Evolutionary conservation across 345 rosid genomes (phyloP), one percentile per base, ranked within the genome.

Genomic region (Citrus sp.): DNA sequence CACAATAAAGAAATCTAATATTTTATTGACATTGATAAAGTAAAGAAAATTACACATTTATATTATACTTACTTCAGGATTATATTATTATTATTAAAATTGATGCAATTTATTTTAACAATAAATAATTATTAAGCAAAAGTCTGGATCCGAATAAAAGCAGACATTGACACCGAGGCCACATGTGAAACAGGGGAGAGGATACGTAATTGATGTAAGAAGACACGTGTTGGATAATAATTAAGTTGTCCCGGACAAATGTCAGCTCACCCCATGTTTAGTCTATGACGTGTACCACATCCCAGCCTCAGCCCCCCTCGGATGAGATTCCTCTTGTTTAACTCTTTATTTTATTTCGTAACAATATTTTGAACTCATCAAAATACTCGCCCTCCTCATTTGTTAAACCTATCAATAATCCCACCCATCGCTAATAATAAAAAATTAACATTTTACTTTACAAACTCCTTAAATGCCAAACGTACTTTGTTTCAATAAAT

Each of bases 161-260:
- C 59, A 62, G 1, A 3, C 0, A 6, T 22, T 69, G 81, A 85
- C 87, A 82, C 12, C 79, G 49, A 74, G 78, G 69, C 85, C 87
- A 82, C 83, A 79, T 74, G 87, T 25, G 65, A 62, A 32, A 19
- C 70, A 30, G 25, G 65, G 4, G 30, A 54, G 14, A 19, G 16
- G 25, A 42, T 54, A 54, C 12, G 27, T 46, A 2, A 72, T 38
- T 75, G 5, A 16, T 32, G 10, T 66, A 59, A 65, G 77, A 25
- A 13, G 73, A 63, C 80, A 79, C 80, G 76, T 76, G 81, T 37
- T 12, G 16, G 19, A 35, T 16, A 61, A 70, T 54, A 59, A 61
- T 42, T 54, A 32, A 22, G 13, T 58, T 68, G 73, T 63, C 68
- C 13, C 5, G 21, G 51, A 72, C 58, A 54, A 72, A 34, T 61